Evolutionary conservation across 2,329 filamentous ascomycete species (phyloP).

Genomic region (Fusarium armeniacum): DNA sequence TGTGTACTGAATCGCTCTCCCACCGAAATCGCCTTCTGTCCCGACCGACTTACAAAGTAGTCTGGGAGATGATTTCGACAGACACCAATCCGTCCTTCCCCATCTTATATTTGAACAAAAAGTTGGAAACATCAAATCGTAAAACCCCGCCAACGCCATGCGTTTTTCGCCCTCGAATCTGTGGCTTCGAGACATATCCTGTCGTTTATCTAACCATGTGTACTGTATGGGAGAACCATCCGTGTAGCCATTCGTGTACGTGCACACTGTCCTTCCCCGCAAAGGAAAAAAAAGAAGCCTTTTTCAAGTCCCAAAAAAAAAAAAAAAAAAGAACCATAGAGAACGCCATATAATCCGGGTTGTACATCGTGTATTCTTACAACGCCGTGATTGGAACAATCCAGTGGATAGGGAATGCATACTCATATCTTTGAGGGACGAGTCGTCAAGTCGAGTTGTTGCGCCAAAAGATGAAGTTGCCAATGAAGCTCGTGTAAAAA

Average conservation of each 20-base stretch:
- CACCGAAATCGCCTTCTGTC: slow-evolving; percentile 1
- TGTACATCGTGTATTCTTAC: slow-evolving; percentile 44
- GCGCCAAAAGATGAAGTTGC: slow-evolving; percentile 20
- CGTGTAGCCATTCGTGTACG: slow-evolving; percentile 46
- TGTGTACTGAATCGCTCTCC: slow-evolving; percentile 29
- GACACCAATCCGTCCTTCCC: not conserved
- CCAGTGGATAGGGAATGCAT: slow-evolving; percentile 15
- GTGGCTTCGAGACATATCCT: slow-evolving; percentile 33
- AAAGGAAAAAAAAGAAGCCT: not conserved
- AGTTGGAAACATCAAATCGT: slow-evolving; percentile 38
- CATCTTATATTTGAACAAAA: slow-evolving; percentile 32
- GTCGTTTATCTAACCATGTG: slow-evolving; percentile 48
- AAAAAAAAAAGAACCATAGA: slow-evolving; percentile 17
- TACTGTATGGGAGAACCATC: slow-evolving; percentile 32
- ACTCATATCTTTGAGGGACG: slow-evolving; percentile 14
- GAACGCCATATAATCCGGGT: slow-evolving; percentile 37
- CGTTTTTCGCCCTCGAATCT: slow-evolving; percentile 41
- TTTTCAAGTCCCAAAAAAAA: slow-evolving; percentile 4
- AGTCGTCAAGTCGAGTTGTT: slow-evolving; percentile 16
- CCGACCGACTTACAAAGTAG: slow-evolving; percentile 8
- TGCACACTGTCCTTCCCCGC: slow-evolving; percentile 43
- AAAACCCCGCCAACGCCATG: slow-evolving; percentile 43
- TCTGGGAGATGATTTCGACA: slow-evolving; percentile 8
- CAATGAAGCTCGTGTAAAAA: slow-evolving; percentile 1
- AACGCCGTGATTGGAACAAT: slow-evolving; percentile 41